phyloP scores from a whole-genome alignment of 1,139 yeast genomes.

The Yamadazyma diospyri region DNA sequence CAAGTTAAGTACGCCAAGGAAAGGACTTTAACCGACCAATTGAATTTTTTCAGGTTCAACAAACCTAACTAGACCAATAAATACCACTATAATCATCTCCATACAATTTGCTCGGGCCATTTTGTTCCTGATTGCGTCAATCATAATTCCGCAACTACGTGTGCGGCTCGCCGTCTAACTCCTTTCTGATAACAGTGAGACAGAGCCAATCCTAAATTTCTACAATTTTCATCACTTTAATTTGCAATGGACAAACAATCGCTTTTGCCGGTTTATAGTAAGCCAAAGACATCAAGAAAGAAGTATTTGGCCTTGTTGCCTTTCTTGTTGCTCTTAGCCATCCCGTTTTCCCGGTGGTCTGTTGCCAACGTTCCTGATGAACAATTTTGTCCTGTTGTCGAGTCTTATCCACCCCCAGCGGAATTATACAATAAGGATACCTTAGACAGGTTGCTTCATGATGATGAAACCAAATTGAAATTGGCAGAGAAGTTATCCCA shows the following conservation, averaged over 20 bases:
- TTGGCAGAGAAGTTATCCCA: slow-evolving; percentile 46
- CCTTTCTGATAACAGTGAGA: too few relatives aligned
- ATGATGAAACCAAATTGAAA: slow-evolving; percentile 33
- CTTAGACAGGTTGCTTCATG: slow-evolving; percentile 28
- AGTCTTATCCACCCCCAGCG: slow-evolving; percentile 27
- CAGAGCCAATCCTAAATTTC: too few relatives aligned
- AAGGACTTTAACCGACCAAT: slow-evolving; percentile 59
- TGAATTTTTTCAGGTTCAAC: slow-evolving; percentile 21
- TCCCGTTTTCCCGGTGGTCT: too few relatives aligned
- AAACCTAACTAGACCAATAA: too few relatives aligned
- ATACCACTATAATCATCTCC: too few relatives aligned
- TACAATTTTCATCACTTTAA: too few relatives aligned
- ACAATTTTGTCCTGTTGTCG: slow-evolving; percentile 32
- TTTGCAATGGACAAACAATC: neutral
- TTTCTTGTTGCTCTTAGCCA: neutral
- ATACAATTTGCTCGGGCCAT: too few relatives aligned
- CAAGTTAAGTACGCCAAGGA: slow-evolving; percentile 64
- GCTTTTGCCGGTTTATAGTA: slow-evolving; percentile 2
- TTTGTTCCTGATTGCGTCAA: neutral
- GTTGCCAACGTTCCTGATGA: slow-evolving; percentile 11
- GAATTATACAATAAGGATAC: slow-evolving; percentile 21
- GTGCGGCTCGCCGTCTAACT: slow-evolving; percentile 4
- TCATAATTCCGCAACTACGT: neutral
- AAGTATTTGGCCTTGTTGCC: slow-evolving; percentile 1
- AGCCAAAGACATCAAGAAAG: neutral